Evolutionary conservation across 2,329 filamentous ascomycete species (phyloP), one percentile per base, ranked within the genome.

Genomic region (Elsinoe australis): DNA sequence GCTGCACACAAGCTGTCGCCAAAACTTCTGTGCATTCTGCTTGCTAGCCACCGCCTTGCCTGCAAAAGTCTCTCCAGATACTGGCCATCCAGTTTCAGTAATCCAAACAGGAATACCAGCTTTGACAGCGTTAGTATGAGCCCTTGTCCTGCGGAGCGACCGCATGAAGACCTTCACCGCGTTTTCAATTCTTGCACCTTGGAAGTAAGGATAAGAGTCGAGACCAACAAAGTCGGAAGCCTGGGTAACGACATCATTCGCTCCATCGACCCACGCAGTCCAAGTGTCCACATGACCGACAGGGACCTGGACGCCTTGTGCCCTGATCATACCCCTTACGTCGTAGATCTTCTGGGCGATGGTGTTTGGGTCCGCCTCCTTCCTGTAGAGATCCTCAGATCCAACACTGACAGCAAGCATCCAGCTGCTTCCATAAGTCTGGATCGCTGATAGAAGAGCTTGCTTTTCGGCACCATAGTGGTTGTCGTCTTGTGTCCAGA

Each of bases 261-360:
- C 78, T 45, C 68, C 65, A 65, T 94, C 87, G 62, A 79, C 79
- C 73, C 80, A 89, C 46, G 78, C 79, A 28, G 54, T 57, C 87
- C 87, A 94, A 45, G 88, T 94, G 63, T 94, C 88, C 62, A 94
- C 87, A 67, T 94, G 88, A 46, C 87, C 87, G 52, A 94, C 71
- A 14, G 78, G 71, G 36, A 71, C 74, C 18, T 41, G 24, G 0
- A 67, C 59, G 6, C 65, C 66, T 47, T 69, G 63, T 5, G 68
- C 70, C 10, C 70, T 67, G 26, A 75, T 67, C 66, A 76, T 74
- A 5, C 70, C 71, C 15, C 75, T 67, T 8, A 76, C 69, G 47
- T 76, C 72, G 55, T 72, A 67, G 48, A 73, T 73, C 53, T 73
- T 66, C 32, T 63, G 53, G 4, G 69, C 69, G 5, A 74, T 61